Percentiles rank a stretch among this genome's conserved stretches.
Conservation (phyloP, 208 protist species). For the Wallacemonas collosoma region DNA sequence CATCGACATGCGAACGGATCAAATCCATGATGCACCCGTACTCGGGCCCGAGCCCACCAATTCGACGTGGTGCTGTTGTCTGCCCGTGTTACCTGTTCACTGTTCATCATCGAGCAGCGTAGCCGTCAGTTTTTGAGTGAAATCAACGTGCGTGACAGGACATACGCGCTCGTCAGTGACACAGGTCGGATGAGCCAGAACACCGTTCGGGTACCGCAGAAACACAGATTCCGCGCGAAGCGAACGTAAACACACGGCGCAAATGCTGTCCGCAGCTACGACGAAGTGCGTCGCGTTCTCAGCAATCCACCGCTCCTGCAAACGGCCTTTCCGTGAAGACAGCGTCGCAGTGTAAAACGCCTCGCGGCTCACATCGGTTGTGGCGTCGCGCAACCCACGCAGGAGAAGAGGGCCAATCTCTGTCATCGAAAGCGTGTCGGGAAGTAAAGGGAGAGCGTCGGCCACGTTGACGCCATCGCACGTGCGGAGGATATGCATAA, state of each 20-base stretch:
- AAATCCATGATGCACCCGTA: too few species aligned
- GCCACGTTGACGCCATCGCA: conserved; percentile 46
- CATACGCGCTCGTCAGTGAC: conserved; percentile 54
- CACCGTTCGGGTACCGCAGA: conserved; percentile 62
- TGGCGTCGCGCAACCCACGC: conserved; percentile 39
- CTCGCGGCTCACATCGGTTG: conserved; percentile 29
- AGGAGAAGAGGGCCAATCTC: conserved; percentile 52
- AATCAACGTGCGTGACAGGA: conserved; percentile 35
- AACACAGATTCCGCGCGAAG: conserved; percentile 62
- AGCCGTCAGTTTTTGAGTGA: conserved; percentile 15
- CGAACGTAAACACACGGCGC: conserved; percentile 61
- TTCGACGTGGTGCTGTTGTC: not conserved
- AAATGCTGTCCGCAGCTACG: conserved; percentile 36
- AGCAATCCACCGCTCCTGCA: conserved; percentile 24
- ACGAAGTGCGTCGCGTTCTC: conserved; percentile 30
- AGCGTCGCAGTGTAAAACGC: conserved; percentile 44
- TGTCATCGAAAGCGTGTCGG: conserved; percentile 45
- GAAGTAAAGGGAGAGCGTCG: conserved; percentile 62
- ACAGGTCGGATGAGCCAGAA: conserved; percentile 72
- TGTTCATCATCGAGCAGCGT: not conserved
- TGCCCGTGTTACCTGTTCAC: not conserved
- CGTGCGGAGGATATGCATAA: conserved; percentile 44
- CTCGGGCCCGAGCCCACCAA: too few species aligned
- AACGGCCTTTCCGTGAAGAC: conserved; percentile 21
- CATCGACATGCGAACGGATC: too few species aligned